Evolutionary conservation across 345 rosid genomes (phyloP).

Genomic region (Pistacia vera): DNA sequence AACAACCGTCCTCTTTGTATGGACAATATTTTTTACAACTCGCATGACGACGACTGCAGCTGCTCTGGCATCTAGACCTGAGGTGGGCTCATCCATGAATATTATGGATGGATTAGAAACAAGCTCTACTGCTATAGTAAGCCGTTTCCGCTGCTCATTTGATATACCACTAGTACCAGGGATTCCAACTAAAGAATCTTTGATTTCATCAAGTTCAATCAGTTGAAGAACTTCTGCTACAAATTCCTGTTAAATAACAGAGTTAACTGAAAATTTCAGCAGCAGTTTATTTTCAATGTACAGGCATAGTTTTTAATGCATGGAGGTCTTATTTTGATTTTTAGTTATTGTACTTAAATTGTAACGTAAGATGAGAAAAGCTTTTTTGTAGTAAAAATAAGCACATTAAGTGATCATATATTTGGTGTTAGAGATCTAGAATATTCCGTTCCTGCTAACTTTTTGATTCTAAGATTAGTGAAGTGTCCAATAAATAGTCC

Average conservation of each 20-base stretch:
- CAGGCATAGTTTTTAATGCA: no score
- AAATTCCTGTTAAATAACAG: conserved; percentile 38
- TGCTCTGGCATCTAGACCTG: conserved; percentile 71
- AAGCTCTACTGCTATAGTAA: conserved; percentile 65
- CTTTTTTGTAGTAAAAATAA: no score
- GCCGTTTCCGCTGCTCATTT: conserved; percentile 55
- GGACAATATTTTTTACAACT: conserved; percentile 51
- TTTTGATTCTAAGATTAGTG: no score
- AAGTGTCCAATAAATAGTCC: no score
- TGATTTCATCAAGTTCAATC: conserved; percentile 54
- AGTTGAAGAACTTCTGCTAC: conserved; percentile 50
- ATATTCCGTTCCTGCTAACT: no score
- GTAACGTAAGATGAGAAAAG: no score
- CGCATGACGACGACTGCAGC: conserved; percentile 71
- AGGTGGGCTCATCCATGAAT: conserved; percentile 71
- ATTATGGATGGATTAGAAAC: conserved; percentile 59
- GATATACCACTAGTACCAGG: conserved; percentile 53
- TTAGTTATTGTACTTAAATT: no score
- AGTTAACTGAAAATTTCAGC: neutral
- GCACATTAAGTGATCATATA: no score
- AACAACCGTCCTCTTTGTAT: conserved; percentile 49
- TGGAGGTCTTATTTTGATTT: no score
- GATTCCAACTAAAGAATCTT: conserved; percentile 52
- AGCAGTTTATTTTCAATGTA: neutral
- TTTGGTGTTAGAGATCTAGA: no score